Conservation (phyloP, 352 stramenopile species). For the Globisporangium nunn region DNA sequence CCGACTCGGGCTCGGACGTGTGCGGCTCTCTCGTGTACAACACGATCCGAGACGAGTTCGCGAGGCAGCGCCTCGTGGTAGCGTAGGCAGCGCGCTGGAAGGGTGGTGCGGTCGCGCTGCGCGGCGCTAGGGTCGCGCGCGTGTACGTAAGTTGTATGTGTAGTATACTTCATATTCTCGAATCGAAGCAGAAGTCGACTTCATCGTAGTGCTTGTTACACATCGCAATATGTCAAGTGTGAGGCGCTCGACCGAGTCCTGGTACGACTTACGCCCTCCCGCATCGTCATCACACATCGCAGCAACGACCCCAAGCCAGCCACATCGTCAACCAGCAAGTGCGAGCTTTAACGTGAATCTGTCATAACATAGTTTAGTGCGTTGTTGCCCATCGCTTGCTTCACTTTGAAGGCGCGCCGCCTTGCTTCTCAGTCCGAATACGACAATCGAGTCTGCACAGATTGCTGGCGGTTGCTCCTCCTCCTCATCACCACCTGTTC, state of each 20-base stretch:
- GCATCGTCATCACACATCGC: no score
- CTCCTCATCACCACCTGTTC: neutral
- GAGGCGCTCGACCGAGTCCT: no score
- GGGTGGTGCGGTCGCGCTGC: no score
- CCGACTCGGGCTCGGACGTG: constrained; percentile 17
- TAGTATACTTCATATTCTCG: neutral
- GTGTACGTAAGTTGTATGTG: neutral
- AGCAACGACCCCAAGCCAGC: no score
- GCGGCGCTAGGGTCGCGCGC: no score
- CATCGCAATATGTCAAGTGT: no score
- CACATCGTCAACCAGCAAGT: no score
- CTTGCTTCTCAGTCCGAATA: no score
- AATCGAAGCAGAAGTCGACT: neutral
- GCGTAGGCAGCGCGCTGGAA: neutral
- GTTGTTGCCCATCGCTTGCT: neutral
- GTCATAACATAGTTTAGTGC: neutral
- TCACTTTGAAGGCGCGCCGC: neutral
- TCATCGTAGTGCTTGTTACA: no score
- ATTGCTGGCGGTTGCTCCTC: no score
- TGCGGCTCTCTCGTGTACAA: constrained; percentile 41
- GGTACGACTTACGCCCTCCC: no score
- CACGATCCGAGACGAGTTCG: constrained; percentile 28
- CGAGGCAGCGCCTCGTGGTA: neutral
- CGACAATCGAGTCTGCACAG: no score
- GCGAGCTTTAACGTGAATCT: neutral